Conservation (phyloP, 306 rosid species). For the Senna siamea region DNA sequence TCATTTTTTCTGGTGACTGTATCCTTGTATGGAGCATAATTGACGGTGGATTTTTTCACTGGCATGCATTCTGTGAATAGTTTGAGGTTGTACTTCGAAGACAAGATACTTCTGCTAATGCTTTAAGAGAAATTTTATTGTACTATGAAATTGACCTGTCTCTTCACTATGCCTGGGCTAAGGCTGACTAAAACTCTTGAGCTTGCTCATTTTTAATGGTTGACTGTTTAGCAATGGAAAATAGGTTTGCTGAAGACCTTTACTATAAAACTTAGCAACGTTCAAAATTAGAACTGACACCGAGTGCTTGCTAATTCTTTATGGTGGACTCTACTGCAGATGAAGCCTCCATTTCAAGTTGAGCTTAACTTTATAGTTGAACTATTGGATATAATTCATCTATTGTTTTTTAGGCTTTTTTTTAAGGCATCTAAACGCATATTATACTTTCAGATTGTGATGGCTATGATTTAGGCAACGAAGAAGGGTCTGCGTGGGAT, state of each 20-base stretch:
- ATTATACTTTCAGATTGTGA: conserved; percentile 50
- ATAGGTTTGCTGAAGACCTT: conserved; percentile 62
- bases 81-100: neutral
- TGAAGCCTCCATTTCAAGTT: conserved; percentile 30
- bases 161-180: neutral
- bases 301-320: conserved; percentile 25
- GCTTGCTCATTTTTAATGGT: neutral
- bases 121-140: neutral
- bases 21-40: neutral
- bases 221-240: conserved; percentile 53
- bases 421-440: too few relatives aligned
- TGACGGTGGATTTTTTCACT: neutral
- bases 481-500: conserved; percentile 48
- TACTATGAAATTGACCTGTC: neutral
- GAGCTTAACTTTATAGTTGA: neutral
- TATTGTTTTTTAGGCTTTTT: too few relatives aligned
- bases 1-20: neutral
- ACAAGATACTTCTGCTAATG: neutral
- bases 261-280: conserved; percentile 61
- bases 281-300: conserved; percentile 50
- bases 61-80: neutral
- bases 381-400: too few relatives aligned
- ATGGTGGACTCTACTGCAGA: conserved; percentile 46
- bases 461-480: conserved; percentile 42
- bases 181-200: neutral